Evolutionary conservation across 2,329 filamentous ascomycete species (phyloP).

Genomic region (Neocatenulostroma microsporum): DNA sequence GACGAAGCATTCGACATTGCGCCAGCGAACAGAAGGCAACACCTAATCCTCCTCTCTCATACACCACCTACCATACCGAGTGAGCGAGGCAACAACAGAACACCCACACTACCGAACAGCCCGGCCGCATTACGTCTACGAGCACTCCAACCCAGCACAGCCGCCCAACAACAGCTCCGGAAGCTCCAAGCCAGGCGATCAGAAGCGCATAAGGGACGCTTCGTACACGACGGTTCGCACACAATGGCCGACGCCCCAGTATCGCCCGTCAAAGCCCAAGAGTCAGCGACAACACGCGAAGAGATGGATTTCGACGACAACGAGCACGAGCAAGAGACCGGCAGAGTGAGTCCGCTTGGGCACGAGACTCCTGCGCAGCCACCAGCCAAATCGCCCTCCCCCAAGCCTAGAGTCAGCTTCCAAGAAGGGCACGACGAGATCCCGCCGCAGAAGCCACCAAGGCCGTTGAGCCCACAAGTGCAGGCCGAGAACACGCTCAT

Average conservation of each 20-base stretch:
- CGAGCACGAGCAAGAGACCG: constrained; percentile 34
- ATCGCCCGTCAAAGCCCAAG: constrained; percentile 26
- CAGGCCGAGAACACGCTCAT: constrained; percentile 82
- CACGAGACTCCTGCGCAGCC: constrained; percentile 33
- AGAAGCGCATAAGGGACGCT: neutral
- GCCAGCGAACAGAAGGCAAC: neutral
- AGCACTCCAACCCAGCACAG: neutral
- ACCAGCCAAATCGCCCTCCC: constrained; percentile 33
- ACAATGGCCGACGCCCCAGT: constrained; percentile 22
- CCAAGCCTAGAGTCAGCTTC: constrained; percentile 41
- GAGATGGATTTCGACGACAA: constrained; percentile 53
- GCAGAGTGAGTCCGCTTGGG: constrained; percentile 5
- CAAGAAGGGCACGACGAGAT: constrained; percentile 42
- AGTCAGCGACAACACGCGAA: constrained; percentile 32
- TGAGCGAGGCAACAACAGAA: neutral
- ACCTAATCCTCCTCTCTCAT: neutral
- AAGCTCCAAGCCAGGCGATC: neutral
- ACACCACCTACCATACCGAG: neutral
- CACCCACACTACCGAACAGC: neutral
- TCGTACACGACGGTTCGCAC: constrained; percentile 3
- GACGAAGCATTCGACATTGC: constrained; percentile 1
- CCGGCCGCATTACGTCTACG: neutral
- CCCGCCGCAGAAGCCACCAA: constrained; percentile 73
- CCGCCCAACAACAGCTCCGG: neutral
- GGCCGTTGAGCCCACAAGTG: constrained; percentile 71